Conservation (phyloP, 177 flowering plant genomes). For the Vitis hybrid region DNA sequence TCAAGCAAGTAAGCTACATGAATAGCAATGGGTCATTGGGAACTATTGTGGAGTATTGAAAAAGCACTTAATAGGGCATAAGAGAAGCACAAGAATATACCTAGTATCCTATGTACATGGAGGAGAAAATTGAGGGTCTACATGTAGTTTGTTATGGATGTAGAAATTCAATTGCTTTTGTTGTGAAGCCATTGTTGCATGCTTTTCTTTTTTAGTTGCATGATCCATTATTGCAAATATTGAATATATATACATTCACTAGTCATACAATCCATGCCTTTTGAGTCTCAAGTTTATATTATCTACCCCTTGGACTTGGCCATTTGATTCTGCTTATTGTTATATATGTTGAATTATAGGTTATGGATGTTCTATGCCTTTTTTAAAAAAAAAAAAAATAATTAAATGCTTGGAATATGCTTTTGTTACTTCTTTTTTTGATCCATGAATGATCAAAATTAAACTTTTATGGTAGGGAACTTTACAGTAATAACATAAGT, state of each 20-base stretch:
- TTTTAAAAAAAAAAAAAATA: neutral
- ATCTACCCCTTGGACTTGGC: neutral
- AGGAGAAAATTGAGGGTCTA: too few species aligned
- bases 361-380: neutral
- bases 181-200: too few species aligned
- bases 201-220: too few species aligned
- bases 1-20: too few species aligned
- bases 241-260: neutral
- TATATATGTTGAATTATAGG: neutral
- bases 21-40: too few species aligned
- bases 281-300: neutral
- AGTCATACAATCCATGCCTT: neutral
- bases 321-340: neutral
- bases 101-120: too few species aligned
- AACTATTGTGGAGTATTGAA: too few species aligned
- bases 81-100: too few species aligned
- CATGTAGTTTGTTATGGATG: too few species aligned
- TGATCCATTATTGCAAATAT: too few species aligned
- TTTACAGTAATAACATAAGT: slow-evolving; percentile 38
- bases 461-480: slow-evolving; percentile 28
- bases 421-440: neutral
- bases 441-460: neutral
- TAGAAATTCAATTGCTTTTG: too few species aligned
- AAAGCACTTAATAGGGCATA: too few species aligned
- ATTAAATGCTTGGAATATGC: neutral